Evolutionary conservation across 2,329 filamentous ascomycete species (phyloP), one percentile per base, ranked within the genome.

Genomic region (Aspergillus ochraceoroseus): DNA sequence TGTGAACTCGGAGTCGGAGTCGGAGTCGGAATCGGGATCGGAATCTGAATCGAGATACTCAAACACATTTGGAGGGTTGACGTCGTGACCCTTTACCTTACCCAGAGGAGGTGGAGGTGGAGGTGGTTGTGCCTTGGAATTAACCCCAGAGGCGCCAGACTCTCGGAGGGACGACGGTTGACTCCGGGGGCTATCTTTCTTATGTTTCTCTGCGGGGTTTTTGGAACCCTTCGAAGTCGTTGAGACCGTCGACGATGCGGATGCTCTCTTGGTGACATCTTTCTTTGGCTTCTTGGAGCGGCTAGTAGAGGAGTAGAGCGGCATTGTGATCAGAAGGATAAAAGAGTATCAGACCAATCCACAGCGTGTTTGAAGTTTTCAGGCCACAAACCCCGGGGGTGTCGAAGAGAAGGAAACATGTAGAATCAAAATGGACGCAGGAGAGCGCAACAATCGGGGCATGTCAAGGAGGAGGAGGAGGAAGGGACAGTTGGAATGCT

Each of bases 51-150:
- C 62, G 5, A 68, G 52, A 31, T 62, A 68, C 30, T 67, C 57
- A 47, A 68, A 68, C 6, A 68, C 65, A 49, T 67, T 59, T 3
- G 63, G 63, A 9, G 51, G 33, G 26, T 48, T 54, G 25, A 48
- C 52, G 17, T 52, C 33, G 3, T 51, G 23, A 19, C 46, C 53
- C 15, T 39, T 35, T 4, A 49, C 14, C 28, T 53, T 55, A 12
- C 28, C 25, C 20, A 44, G 52, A 7, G 47, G 31, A 20, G 41
- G 19, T 36, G 47, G 32, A 19, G 48, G 31, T 23, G 36, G 29
- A 36, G 44, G 28, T 22, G 42, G 42, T 38, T 46, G 51, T 18
- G 46, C 30, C 30, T 54, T 56, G 30, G 48, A 28, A 20, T 44
- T 22, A 44, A 49, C 33, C 13, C 17, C 36, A 12, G 28, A 39